Base-by-base conservation (phyloP, 108 stramenopile genomes). In the Pinguiococcus pyrenoidosus region DNA sequence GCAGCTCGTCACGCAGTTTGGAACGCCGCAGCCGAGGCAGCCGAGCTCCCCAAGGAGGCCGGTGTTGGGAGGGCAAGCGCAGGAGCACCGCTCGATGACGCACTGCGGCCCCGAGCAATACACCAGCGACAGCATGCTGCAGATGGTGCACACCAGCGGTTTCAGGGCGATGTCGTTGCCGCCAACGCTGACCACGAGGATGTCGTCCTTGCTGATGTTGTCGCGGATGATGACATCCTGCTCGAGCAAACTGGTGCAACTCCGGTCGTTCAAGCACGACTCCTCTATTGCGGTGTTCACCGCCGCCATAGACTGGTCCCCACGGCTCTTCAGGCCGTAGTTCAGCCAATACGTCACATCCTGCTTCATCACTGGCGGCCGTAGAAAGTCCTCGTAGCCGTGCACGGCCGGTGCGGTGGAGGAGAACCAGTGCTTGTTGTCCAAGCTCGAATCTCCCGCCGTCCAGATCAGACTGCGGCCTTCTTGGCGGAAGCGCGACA, bases 91-190 rank as follows among this genome's bases (percentile, higher is more conserved):
- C 20, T 46, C 21, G 6, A 26, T 27, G 9, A 5, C 29, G 6
- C 37, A 13, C 45, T 21, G 29, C 14, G 8, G 45, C 1, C 5
- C 2, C 16, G 4, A 1, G n/a, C 1, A 1, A 24, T 3, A 17
- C 12, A 80, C 34, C 28, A 87, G 37, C 13, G 76, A 72, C 6
- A 63, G 39, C 0, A 83, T 61, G 12, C 68, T 67, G 2, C 36
- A 29, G 44, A 82, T 79, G 0, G 86, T 87, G 47, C 81, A 83
- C 0, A 79, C 78, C 7, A 61, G 37, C 6, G 86, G 86, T 35
- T 54, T 38, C 24, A 84, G 38, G 16, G 86, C 86, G 33, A 88
- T 66, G 66, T 88, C 86, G 51, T 88, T 88, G 35, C 86, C 86
- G 29, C 86, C 80, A 42, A 84, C 57, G 29, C 70, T 73, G 0